These are phyloP conservation scores for Mycocentrospora acerina DNA, from an alignment of 2,329 filamentous ascomycete species.

Conservation along the genomic window DNA sequence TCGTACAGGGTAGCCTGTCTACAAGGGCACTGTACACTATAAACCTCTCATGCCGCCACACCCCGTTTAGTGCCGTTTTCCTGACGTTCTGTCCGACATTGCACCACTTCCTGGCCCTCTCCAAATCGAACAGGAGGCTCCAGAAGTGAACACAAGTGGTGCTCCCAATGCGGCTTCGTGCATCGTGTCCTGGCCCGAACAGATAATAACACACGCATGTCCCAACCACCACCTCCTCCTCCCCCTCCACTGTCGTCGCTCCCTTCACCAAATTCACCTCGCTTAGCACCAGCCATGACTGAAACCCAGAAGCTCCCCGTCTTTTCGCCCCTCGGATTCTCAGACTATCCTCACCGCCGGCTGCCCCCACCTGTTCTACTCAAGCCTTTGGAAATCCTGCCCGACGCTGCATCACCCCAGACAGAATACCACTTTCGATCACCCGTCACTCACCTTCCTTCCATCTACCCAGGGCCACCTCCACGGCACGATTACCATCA, in stretches of 20 bases:
- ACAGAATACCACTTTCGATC: slow-evolving; percentile 43
- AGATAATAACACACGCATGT: slow-evolving; percentile 48
- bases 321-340: slow-evolving; percentile 44
- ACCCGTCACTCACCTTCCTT: slow-evolving; percentile 40
- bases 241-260: slow-evolving; percentile 45
- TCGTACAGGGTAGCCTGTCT: slow-evolving; percentile 35
- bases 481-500: slow-evolving; percentile 33
- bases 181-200: slow-evolving; percentile 43
- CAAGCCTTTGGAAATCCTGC: slow-evolving; percentile 42
- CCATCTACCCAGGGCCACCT: slow-evolving; percentile 38
- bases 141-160: slow-evolving; percentile 37
- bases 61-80: slow-evolving; percentile 41
- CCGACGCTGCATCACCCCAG: slow-evolving; percentile 40
- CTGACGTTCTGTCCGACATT: slow-evolving; percentile 42
- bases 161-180: slow-evolving; percentile 45
- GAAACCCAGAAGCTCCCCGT: slow-evolving; percentile 48
- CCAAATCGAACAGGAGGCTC: slow-evolving; percentile 37
- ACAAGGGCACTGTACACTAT: slow-evolving; percentile 35
- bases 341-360: slow-evolving; percentile 43
- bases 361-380: slow-evolving; percentile 45
- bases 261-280: slow-evolving; percentile 42
- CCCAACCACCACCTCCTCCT: slow-evolving; percentile 42
- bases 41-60: slow-evolving; percentile 44
- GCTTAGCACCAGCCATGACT: slow-evolving; percentile 45
- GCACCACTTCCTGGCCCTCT: slow-evolving; percentile 40